Evolutionary conservation across 2,329 filamentous ascomycete genomes (phyloP).

Genomic region (Graphiopsis chlorocephala): DNA sequence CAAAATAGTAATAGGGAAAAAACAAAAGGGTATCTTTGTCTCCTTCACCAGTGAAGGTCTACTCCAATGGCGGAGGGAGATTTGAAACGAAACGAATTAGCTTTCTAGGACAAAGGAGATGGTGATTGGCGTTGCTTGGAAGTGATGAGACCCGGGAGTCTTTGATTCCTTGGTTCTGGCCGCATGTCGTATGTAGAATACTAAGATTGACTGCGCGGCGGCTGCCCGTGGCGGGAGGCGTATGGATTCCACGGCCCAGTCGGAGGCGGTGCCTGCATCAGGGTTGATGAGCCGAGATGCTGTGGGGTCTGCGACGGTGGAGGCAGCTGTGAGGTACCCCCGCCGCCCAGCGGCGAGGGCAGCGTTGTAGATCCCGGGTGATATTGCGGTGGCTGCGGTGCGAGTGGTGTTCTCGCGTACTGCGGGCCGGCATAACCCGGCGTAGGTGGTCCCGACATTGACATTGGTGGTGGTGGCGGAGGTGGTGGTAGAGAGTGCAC

Average conservation of each 20-base stretch:
- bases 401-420: conserved; percentile 22
- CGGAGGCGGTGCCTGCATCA: conserved; percentile 35
- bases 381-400: conserved; percentile 25
- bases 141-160: not conserved
- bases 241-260: conserved; percentile 36
- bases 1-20: not conserved
- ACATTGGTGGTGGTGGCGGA: conserved; percentile 18
- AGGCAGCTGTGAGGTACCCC: conserved; percentile 15
- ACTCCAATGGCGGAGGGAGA: not conserved
- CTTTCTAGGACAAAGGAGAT: conserved; percentile 13
- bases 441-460: conserved; percentile 10
- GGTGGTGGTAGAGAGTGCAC: conserved; percentile 26
- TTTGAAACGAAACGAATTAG: conserved; percentile 10
- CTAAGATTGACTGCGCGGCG: conserved; percentile 11
- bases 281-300: conserved; percentile 19
- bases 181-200: not conserved
- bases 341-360: conserved; percentile 23
- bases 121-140: not conserved
- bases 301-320: conserved; percentile 13
- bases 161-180: not conserved
- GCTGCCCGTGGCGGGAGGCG: conserved; percentile 21
- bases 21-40: conserved; percentile 15
- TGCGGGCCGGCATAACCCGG: conserved; percentile 21
- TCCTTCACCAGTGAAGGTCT: not conserved
- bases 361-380: conserved; percentile 20